Evolutionary conservation across 2,329 filamentous ascomycete genomes (phyloP).

Genomic region (Neonectria hederae): DNA sequence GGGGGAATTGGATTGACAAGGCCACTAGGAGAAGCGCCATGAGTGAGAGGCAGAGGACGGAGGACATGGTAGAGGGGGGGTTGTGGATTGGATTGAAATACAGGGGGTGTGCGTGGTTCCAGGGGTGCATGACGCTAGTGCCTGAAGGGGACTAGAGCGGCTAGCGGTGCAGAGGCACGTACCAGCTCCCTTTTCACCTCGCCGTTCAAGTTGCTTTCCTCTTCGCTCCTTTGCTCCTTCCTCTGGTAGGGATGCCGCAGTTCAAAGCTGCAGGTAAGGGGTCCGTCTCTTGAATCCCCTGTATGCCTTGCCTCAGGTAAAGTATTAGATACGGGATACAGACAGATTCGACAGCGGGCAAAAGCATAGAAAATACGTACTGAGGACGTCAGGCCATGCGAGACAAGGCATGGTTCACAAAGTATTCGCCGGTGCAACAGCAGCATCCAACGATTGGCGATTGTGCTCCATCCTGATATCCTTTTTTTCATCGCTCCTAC

Average conservation of each 20-base stretch:
- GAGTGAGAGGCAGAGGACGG: conserved; percentile 27
- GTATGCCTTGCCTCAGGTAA: conserved; percentile 16
- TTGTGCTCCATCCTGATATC: neutral
- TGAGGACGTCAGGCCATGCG: neutral
- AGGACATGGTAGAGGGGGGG: conserved; percentile 31
- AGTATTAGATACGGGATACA: conserved; percentile 13
- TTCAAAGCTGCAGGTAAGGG: neutral
- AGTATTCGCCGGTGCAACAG: neutral
- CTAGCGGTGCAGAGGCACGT: conserved; percentile 3
- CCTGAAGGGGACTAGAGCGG: conserved; percentile 9
- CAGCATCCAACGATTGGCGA: neutral
- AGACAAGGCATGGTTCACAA: neutral
- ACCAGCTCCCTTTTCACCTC: conserved; percentile 4
- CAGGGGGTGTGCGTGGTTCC: conserved; percentile 24
- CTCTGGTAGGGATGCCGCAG: neutral
- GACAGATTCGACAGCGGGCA: neutral
- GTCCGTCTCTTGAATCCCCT: conserved; percentile 9
- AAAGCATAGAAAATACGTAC: neutral
- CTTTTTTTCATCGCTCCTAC: neutral
- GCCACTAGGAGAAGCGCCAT: conserved; percentile 26
- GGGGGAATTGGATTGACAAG: conserved; percentile 41
- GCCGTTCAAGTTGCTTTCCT: neutral
- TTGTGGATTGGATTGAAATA: conserved; percentile 21
- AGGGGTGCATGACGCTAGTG: conserved; percentile 19
- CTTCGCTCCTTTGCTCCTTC: conserved; percentile 1